These are phyloP conservation scores for Epithele typhae DNA, from an alignment of 768 basidiomycete genomes.

Conservation along the genomic window DNA sequence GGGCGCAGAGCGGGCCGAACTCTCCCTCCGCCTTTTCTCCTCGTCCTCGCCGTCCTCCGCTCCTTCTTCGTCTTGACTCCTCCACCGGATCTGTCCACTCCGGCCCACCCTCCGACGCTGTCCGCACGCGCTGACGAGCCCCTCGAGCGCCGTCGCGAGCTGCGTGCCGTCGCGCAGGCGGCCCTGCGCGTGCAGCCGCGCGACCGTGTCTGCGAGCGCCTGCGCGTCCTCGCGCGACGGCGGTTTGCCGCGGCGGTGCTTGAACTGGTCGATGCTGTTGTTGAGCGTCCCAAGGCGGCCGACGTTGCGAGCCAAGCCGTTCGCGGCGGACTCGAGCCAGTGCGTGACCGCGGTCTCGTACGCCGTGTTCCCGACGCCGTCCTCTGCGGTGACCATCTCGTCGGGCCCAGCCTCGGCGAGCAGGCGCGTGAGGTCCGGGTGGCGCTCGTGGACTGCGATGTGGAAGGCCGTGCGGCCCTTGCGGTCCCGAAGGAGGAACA, in stretches of 20 bases:
- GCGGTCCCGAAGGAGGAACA: slow-evolving; percentile 37
- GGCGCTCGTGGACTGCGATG: slow-evolving; percentile 35
- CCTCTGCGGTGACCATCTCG: slow-evolving; percentile 42
- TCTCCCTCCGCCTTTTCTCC: neutral
- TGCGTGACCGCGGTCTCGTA: slow-evolving; percentile 21
- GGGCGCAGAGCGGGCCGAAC: neutral
- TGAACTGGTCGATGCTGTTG: too few relatives aligned
- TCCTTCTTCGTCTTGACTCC: slow-evolving; percentile 5
- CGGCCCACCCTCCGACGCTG: too few relatives aligned
- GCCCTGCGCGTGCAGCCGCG: slow-evolving; percentile 11
- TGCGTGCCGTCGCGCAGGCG: slow-evolving; percentile 17
- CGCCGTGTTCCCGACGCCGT: slow-evolving; percentile 32
- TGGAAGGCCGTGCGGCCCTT: slow-evolving; percentile 53
- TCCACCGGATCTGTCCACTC: slow-evolving; percentile 16
- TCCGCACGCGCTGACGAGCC: slow-evolving; percentile 8
- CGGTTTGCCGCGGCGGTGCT: too few relatives aligned
- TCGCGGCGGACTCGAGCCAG: slow-evolving; percentile 14
- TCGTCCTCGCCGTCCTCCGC: neutral
- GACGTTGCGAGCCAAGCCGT: too few relatives aligned
- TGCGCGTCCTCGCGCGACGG: slow-evolving; percentile 11
- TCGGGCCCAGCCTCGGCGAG: slow-evolving; percentile 36
- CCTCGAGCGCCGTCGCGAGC: slow-evolving; percentile 15
- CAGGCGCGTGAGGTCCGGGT: slow-evolving; percentile 31
- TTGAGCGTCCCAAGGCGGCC: too few relatives aligned
- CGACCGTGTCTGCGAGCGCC: slow-evolving; percentile 11